Percentiles rank a stretch among this genome's conserved stretches.
These are phyloP conservation scores for Byssoonygena ceratinophila DNA, from an alignment of 2,329 filamentous ascomycete genomes.

Conservation along the genomic window DNA sequence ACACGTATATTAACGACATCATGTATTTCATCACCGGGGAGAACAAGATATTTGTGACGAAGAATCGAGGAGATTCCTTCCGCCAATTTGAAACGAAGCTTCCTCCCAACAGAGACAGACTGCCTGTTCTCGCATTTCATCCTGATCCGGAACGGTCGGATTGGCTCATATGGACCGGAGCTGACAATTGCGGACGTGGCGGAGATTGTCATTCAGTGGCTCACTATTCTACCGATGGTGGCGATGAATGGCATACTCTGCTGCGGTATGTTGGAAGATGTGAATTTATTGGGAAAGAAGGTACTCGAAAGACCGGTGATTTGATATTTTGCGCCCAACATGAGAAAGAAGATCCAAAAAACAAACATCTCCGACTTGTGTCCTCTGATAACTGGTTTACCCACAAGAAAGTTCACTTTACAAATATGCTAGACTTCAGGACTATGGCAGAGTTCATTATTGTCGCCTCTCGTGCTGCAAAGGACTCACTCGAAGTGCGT, in stretches of 20 bases:
- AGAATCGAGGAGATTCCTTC: conserved; percentile 64
- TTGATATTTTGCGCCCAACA: conserved; percentile 57
- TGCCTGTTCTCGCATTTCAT: conserved; percentile 61
- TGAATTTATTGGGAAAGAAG: conserved; percentile 66
- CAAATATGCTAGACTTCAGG: conserved; percentile 72
- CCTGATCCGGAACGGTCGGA: conserved; percentile 73
- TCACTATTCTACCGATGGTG: conserved; percentile 67
- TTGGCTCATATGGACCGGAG: conserved; percentile 85
- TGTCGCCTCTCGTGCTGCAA: conserved; percentile 58
- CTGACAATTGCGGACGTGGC: conserved; percentile 50
- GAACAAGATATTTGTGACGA: conserved; percentile 65
- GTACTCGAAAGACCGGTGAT: conserved; percentile 45
- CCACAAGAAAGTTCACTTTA: conserved; percentile 51
- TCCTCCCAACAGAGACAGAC: conserved; percentile 41
- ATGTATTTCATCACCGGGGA: conserved; percentile 72
- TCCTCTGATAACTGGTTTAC: conserved; percentile 71
- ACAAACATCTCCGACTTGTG: conserved; percentile 57
- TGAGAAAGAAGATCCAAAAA: conserved; percentile 51
- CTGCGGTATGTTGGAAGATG: conserved; percentile 68
- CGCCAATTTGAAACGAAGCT: conserved; percentile 62
- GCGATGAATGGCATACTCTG: conserved; percentile 64
- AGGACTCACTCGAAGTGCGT: conserved; percentile 62
- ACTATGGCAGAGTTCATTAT: conserved; percentile 97
- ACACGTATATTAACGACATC: conserved; percentile 70
- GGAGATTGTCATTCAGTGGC: conserved; percentile 61